Conservation (phyloP, 1,284 basidiomycete species). For the Volvariella volvacea region DNA sequence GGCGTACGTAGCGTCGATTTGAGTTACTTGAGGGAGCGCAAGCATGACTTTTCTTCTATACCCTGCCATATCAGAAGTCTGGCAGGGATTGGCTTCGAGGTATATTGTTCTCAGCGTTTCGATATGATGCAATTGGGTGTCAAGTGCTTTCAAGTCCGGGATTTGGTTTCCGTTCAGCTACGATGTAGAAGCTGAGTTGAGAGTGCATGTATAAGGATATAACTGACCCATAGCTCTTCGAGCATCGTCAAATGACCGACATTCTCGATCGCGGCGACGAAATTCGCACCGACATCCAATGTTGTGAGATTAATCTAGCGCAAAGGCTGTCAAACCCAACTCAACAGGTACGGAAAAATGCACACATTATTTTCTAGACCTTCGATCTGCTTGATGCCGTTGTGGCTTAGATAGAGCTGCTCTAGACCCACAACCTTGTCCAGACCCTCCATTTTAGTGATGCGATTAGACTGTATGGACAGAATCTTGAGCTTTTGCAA, state of each 20-base stretch:
- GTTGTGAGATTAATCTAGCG: slow-evolving; percentile 72
- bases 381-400: slow-evolving; percentile 82
- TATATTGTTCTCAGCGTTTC: slow-evolving; percentile 82
- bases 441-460: slow-evolving; percentile 82
- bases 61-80: slow-evolving; percentile 67
- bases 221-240: slow-evolving; percentile 90
- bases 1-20: slow-evolving; percentile 91
- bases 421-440: slow-evolving; percentile 71
- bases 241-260: slow-evolving; percentile 70
- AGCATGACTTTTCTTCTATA: slow-evolving; percentile 92
- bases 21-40: slow-evolving; percentile 81
- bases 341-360: slow-evolving; percentile 7
- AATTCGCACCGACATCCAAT: slow-evolving; percentile 86
- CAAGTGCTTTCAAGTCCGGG: slow-evolving; percentile 59
- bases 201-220: not conserved
- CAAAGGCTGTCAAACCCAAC: not conserved
- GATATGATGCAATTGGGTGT: slow-evolving; percentile 67
- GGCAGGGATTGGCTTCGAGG: slow-evolving; percentile 92
- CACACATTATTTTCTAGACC: slow-evolving; percentile 81
- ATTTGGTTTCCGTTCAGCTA: slow-evolving; percentile 90
- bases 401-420: slow-evolving; percentile 93
- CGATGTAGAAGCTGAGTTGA: not conserved
- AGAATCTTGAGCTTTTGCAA: slow-evolving; percentile 75
- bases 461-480: slow-evolving; percentile 90
- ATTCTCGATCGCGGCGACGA: slow-evolving; percentile 73